phyloP scores from a whole-genome alignment of 2,329 filamentous ascomycete species.

The Ophiostoma angusticollis region DNA sequence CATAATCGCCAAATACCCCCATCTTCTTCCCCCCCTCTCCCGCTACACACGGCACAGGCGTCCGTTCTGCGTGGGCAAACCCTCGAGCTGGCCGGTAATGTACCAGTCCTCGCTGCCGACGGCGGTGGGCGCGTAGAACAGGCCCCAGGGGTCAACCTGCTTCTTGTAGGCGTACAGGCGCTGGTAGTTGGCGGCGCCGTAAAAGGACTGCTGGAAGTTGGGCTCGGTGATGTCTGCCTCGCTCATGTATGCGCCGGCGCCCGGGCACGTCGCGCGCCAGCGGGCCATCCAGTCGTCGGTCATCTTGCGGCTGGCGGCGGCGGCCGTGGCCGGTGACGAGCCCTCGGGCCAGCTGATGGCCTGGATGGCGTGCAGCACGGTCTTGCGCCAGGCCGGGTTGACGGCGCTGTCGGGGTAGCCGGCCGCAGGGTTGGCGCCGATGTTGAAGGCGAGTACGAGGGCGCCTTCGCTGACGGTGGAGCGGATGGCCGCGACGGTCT shows the following conservation, averaged over 20 bases:
- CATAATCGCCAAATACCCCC: no score
- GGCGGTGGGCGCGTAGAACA: slow-evolving; percentile 18
- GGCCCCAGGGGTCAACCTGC: slow-evolving; percentile 20
- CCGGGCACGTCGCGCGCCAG: slow-evolving; percentile 19
- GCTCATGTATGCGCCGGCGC: slow-evolving; percentile 27
- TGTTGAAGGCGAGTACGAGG: slow-evolving; percentile 28
- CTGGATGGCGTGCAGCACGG: slow-evolving; percentile 25
- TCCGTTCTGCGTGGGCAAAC: slow-evolving; percentile 14
- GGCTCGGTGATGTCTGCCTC: slow-evolving; percentile 25
- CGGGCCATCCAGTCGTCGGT: slow-evolving; percentile 22
- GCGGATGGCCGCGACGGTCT: slow-evolving; percentile 21
- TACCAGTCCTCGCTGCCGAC: slow-evolving; percentile 17
- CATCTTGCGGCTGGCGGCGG: slow-evolving; percentile 15
- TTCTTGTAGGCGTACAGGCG: slow-evolving; percentile 21
- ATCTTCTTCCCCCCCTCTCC: not conserved
- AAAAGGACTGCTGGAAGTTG: slow-evolving; percentile 24
- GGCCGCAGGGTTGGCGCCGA: slow-evolving; percentile 18
- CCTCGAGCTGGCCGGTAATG: slow-evolving; percentile 13
- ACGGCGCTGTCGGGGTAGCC: slow-evolving; percentile 27
- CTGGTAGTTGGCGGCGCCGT: slow-evolving; percentile 21
- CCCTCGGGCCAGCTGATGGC: slow-evolving; percentile 16
- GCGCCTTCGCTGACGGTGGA: slow-evolving; percentile 28
- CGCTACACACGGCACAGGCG: slow-evolving; percentile 11
- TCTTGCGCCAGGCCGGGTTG: slow-evolving; percentile 36
- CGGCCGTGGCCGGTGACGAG: slow-evolving; percentile 10